These are phyloP conservation scores for Cinchona pubescens DNA, from an alignment of 257 asterid genomes.

Conservation along the genomic window DNA sequence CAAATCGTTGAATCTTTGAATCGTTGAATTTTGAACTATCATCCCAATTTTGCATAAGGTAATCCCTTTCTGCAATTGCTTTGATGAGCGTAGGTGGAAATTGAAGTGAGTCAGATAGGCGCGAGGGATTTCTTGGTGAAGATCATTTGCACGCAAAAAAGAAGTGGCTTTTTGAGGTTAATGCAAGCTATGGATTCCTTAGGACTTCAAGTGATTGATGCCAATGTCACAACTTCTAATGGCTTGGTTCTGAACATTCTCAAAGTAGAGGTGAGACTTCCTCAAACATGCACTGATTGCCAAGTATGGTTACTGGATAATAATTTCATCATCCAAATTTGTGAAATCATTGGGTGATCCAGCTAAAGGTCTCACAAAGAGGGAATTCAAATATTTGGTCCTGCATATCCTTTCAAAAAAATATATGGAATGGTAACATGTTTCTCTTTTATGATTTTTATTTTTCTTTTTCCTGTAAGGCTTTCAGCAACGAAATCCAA, in stretches of 20 bases:
- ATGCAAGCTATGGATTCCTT: conserved; percentile 52
- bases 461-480: conserved; percentile 36
- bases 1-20: not conserved
- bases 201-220: conserved; percentile 62
- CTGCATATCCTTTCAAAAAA: not conserved
- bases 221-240: conserved; percentile 51
- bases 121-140: conserved; percentile 50
- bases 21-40: not conserved
- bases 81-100: conserved; percentile 35
- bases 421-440: not conserved
- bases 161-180: conserved; percentile 50
- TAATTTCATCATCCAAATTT: not conserved
- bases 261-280: conserved; percentile 50
- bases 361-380: not conserved
- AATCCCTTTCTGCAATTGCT: conserved; percentile 1
- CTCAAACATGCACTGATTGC: not conserved
- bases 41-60: not conserved
- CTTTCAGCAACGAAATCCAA: conserved; percentile 29
- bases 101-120: conserved; percentile 66
- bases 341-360: not conserved
- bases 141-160: conserved; percentile 38
- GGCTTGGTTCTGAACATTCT: conserved; percentile 47
- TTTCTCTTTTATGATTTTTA: not conserved
- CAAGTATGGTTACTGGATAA: not conserved
- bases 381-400: not conserved